Evolutionary conservation across 176 grass and related monocot species (phyloP).

Genomic region (sorghum (Sorghum bicolor)): Sorghum_bicolor_NCBIv3 NC_012875.2:47620001-47620500

Average conservation of each 20-base stretch:
- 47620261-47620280: not conserved
- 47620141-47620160: slow-evolving; percentile 82
- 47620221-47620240: not conserved
- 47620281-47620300: not conserved
- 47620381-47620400: slow-evolving; percentile 70
- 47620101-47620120: slow-evolving; percentile 65
- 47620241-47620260: not conserved
- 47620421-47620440: not conserved
- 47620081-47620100: slow-evolving; percentile 25
- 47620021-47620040: slow-evolving; percentile 1
- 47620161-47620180: slow-evolving; percentile 77
- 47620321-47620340: slow-evolving; percentile 73
- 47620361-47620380: slow-evolving; percentile 63
- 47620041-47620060: slow-evolving; percentile 40
- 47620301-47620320: slow-evolving; percentile 28
- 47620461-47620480: slow-evolving; percentile 10
- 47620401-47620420: slow-evolving; percentile 53
- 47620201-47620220: not conserved
- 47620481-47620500: slow-evolving; percentile 45
- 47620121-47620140: slow-evolving; percentile 52
- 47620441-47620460: slow-evolving; percentile 16
- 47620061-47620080: slow-evolving; percentile 41
- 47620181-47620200: slow-evolving; percentile 31
- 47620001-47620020: not conserved
- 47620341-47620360: slow-evolving; percentile 71